These are phyloP conservation scores for Irpex rosettiformis DNA, from an alignment of 1,284 basidiomycete species.

Conservation along the genomic window DNA sequence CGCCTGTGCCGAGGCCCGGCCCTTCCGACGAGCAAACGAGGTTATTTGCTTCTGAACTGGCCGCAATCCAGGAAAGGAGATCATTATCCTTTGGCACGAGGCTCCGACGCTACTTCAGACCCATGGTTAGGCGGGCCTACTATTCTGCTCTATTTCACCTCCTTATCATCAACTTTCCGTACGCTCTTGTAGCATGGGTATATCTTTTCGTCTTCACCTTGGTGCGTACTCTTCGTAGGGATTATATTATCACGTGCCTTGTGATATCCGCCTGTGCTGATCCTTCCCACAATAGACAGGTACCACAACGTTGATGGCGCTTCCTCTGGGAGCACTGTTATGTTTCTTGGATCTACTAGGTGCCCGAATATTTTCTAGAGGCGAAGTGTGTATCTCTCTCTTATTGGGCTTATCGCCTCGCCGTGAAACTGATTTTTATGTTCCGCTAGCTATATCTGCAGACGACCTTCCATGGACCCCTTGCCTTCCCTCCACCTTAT, in stretches of 20 bases:
- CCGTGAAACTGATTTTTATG: neutral
- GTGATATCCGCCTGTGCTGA: constrained; percentile 1
- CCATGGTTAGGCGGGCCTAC: constrained; percentile 50
- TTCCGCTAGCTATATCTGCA: constrained; percentile 56
- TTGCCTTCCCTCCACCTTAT: constrained; percentile 53
- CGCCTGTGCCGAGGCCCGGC: constrained; percentile 5
- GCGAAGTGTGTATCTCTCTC: constrained; percentile 46
- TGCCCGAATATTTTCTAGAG: constrained; percentile 63
- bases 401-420: neutral
- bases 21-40: constrained; percentile 18
- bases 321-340: constrained; percentile 72
- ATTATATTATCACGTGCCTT: neutral
- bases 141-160: constrained; percentile 66
- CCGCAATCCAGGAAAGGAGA: constrained; percentile 12
- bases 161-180: constrained; percentile 70
- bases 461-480: constrained; percentile 62
- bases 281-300: constrained; percentile 48
- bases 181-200: constrained; percentile 65
- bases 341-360: constrained; percentile 75
- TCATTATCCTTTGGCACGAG: constrained; percentile 12
- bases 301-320: constrained; percentile 68
- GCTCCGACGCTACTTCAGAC: constrained; percentile 61
- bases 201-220: constrained; percentile 76
- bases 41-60: constrained; percentile 20
- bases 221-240: constrained; percentile 40